Evolutionary conservation across 805 yeast genomes (phyloP).

Genomic region (Candida suzukii): DNA sequence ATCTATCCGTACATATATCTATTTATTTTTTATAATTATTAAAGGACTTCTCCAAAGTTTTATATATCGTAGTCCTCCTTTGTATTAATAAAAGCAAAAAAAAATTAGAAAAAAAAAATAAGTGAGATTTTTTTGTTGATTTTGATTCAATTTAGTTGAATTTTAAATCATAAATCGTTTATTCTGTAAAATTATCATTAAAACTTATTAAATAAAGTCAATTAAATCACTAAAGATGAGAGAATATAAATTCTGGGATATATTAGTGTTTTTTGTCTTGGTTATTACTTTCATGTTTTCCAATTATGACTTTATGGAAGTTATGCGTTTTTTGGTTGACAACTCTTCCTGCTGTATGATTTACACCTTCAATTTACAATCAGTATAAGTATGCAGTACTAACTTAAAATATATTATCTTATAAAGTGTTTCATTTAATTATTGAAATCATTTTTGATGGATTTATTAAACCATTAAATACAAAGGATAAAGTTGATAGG

Average conservation of each 20-base stretch:
- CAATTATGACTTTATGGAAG: slow-evolving; percentile 14
- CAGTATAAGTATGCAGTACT: not conserved
- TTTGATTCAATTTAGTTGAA: too few species aligned
- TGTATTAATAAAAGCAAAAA: too few species aligned
- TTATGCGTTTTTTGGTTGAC: slow-evolving; percentile 11
- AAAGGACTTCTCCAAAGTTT: too few species aligned
- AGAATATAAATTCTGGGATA: slow-evolving; percentile 23
- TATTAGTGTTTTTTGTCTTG: slow-evolving; percentile 16
- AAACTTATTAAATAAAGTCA: not conserved
- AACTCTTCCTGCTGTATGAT: slow-evolving; percentile 16
- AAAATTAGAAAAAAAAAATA: too few species aligned
- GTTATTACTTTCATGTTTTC: slow-evolving; percentile 17
- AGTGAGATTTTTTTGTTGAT: too few species aligned
- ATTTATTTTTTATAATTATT: too few species aligned
- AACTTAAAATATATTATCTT: not conserved
- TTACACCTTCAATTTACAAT: too few species aligned
- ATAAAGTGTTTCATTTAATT: slow-evolving; percentile 14
- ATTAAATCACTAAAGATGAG: slow-evolving; percentile 15
- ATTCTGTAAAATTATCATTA: too few species aligned
- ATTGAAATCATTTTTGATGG: slow-evolving; percentile 20
- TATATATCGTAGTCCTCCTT: too few species aligned
- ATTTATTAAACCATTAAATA: slow-evolving; percentile 23
- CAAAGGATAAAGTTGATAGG: slow-evolving; percentile 20
- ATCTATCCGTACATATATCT: too few species aligned
- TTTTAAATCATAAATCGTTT: too few species aligned